Evolutionary conservation across 805 yeast genomes (phyloP).

Genomic region (Saccharomyces paradoxus): DNA sequence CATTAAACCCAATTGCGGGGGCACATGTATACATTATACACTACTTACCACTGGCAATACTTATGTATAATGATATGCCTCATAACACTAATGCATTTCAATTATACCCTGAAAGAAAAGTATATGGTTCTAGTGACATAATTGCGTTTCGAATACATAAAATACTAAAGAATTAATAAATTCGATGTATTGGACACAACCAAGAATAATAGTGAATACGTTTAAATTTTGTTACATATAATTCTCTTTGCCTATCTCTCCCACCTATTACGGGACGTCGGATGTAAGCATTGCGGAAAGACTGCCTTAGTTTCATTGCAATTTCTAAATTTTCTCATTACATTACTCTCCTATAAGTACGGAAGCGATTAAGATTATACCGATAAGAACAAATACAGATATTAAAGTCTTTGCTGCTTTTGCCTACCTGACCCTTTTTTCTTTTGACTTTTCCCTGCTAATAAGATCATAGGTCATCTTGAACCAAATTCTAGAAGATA

Average conservation of each 20-base stretch:
- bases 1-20: not conserved
- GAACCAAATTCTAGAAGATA: constrained; percentile 26
- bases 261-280: not conserved
- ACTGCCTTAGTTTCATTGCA: not conserved
- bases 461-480: not conserved
- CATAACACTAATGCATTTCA: too few species aligned
- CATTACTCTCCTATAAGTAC: not conserved
- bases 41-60: too few species aligned
- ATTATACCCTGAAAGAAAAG: not conserved
- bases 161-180: not conserved
- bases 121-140: not conserved
- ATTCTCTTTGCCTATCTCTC: not conserved
- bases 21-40: too few species aligned
- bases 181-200: not conserved
- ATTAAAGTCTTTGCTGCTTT: not conserved
- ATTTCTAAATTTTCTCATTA: not conserved
- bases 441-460: not conserved
- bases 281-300: not conserved
- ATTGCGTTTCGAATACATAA: not conserved
- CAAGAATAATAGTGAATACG: not conserved
- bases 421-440: constrained; percentile 1
- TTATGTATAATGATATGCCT: too few species aligned
- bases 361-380: not conserved
- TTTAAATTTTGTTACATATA: not conserved
- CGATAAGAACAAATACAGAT: not conserved